These are phyloP conservation scores for Juglanconis sp. DNA, from an alignment of 2,329 filamentous ascomycete genomes.

Conservation along the genomic window DNA sequence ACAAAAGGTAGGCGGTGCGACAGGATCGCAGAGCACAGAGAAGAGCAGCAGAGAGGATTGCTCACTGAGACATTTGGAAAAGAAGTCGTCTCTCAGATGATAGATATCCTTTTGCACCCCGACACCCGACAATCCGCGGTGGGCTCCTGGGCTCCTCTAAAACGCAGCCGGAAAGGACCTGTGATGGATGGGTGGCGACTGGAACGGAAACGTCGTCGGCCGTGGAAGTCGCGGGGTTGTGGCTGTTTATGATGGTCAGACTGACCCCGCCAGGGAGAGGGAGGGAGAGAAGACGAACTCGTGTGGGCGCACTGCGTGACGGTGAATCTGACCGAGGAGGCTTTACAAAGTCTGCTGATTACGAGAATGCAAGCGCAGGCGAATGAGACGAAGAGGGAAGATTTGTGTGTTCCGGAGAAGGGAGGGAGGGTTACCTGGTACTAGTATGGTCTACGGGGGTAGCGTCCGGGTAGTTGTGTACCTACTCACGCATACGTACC, in stretches of 20 bases:
- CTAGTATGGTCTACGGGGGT: not conserved
- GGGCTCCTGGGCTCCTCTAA: conserved; percentile 28
- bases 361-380: conserved; percentile 3
- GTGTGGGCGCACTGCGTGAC: conserved; percentile 5
- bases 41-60: conserved; percentile 25
- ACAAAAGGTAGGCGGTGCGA: not conserved
- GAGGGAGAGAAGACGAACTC: not conserved
- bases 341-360: conserved; percentile 7
- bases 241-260: conserved; percentile 2
- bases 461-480: too few relatives aligned
- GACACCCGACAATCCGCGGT: too few relatives aligned
- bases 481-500: too few relatives aligned
- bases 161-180: conserved; percentile 42
- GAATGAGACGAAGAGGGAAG: conserved; percentile 2
- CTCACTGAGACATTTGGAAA: conserved; percentile 32
- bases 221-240: conserved; percentile 6
- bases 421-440: not conserved
- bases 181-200: conserved; percentile 4
- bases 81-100: conserved; percentile 20
- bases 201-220: conserved; percentile 8
- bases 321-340: conserved; percentile 1
- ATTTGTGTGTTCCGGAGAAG: not conserved
- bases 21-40: not conserved
- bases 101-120: conserved; percentile 40
- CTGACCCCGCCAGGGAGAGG: not conserved